Base-by-base conservation (phyloP, 495 filamentous ascomycete species). In the Aspergillus homomorphus region DNA sequence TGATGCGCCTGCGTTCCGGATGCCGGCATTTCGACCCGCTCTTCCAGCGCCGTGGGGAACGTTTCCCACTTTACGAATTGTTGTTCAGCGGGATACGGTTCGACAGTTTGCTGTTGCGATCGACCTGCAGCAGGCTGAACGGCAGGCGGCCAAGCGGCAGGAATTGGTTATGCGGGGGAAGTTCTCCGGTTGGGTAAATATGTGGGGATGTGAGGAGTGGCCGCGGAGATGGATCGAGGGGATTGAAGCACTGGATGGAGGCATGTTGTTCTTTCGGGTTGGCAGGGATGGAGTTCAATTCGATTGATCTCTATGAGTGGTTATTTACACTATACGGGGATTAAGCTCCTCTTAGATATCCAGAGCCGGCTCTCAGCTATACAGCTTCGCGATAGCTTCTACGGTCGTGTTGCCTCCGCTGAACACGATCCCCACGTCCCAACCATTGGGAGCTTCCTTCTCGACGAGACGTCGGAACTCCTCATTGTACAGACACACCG, bases 351-450 rank as follows among this genome's bases (percentile, higher is more conserved):
- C 24, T 5, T 1, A 45, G 5, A 53, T 50, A 56, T 52, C 43
- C 58, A 33, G 44, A 59, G 23, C 30, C 48, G 15, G 18, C 38
- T n/a, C n/a, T 67, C 50, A 76, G 18, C 65, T 55, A 56, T 71
- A 74, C 28, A 77, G 51, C 63, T 76, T 76, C 33, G 56, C 63
- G 65, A 98, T 77, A 18, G 82, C 85, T 60, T 95, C 92, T 16
- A 96, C 72, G 41, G 84, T 90, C 15, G 91, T 91, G 81, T 98
- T 98, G 2, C 94, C 94, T 10, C 94, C 94, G 64, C 86, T 91
- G 57, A 98, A 80, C 41, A 97, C 85, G 56, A 98, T 72, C 0
- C 90, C 92, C 19, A 98, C 61, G 80, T 96, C 91, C 89, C 91
- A 93, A 2, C 89, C 91, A 20, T 84, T 79, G 4, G 88, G 89